Evolutionary conservation across 2,329 filamentous ascomycete genomes (phyloP).

Genomic region (Colletotrichum limetticola): DNA sequence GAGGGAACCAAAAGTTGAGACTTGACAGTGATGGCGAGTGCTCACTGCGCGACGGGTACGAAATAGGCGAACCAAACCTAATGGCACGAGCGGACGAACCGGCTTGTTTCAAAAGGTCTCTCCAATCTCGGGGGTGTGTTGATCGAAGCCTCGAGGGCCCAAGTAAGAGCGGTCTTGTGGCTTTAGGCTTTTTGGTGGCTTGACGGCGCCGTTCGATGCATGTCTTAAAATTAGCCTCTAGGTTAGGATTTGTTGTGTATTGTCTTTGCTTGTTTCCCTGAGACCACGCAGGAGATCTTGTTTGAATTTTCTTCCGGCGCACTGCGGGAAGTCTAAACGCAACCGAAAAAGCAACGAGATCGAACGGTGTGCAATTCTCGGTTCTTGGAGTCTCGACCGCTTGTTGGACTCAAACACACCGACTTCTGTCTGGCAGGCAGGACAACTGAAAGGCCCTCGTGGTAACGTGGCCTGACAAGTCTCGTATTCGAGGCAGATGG

Average conservation of each 20-base stretch:
- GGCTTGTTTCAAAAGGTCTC: slow-evolving; percentile 27
- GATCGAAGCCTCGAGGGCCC: not conserved
- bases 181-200: not conserved
- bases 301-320: not conserved
- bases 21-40: not conserved
- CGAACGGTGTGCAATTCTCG: slow-evolving; percentile 5
- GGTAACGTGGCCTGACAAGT: slow-evolving; percentile 3
- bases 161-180: not conserved
- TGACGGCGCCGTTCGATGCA: not conserved
- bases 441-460: not conserved
- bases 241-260: not conserved
- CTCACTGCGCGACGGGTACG: not conserved
- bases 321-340: slow-evolving; percentile 4
- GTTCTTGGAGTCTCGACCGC: not conserved
- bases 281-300: not conserved
- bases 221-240: not conserved
- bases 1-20: not conserved
- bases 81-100: slow-evolving; percentile 4
- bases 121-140: slow-evolving; percentile 1
- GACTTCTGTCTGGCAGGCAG: not conserved
- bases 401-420: slow-evolving; percentile 7
- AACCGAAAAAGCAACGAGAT: slow-evolving; percentile 16
- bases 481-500: slow-evolving; percentile 6
- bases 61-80: not conserved
- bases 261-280: slow-evolving; percentile 3